phyloP scores from a whole-genome alignment of 805 yeast genomes.

The Peterozyma toletana region DNA sequence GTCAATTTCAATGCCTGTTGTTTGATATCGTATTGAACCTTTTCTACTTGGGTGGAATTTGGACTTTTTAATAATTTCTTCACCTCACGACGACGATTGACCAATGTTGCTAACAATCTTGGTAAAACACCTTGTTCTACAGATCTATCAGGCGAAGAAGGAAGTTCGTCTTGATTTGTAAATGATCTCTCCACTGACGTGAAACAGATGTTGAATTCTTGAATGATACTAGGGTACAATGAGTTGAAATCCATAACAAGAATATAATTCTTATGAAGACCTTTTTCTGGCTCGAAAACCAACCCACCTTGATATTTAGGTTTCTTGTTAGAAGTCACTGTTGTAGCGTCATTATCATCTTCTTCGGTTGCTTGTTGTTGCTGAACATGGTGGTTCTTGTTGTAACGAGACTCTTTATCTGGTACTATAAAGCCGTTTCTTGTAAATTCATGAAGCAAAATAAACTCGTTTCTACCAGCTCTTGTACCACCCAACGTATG shows the following conservation, averaged over 20 bases:
- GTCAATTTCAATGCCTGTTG: slow-evolving; percentile 95
- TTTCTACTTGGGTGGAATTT: slow-evolving; percentile 52
- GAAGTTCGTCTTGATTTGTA: slow-evolving; percentile 53
- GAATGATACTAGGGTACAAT: slow-evolving; percentile 93
- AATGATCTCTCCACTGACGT: slow-evolving; percentile 77
- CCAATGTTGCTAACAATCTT: slow-evolving; percentile 71
- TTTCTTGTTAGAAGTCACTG: slow-evolving; percentile 48
- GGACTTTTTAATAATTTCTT: slow-evolving; percentile 78
- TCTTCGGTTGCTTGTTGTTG: slow-evolving; percentile 25
- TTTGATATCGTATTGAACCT: slow-evolving; percentile 85
- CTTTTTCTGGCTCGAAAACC: slow-evolving; percentile 95
- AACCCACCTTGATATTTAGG: slow-evolving; percentile 87
- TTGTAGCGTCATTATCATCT: slow-evolving; percentile 34
- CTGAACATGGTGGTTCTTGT: slow-evolving; percentile 2
- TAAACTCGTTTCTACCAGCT: slow-evolving; percentile 91
- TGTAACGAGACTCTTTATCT: slow-evolving; percentile 47
- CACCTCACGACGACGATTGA: slow-evolving; percentile 87
- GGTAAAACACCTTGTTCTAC: slow-evolving; percentile 79
- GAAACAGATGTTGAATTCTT: slow-evolving; percentile 94
- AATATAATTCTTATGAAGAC: slow-evolving; percentile 80
- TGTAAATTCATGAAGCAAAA: slow-evolving; percentile 85
- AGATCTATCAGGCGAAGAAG: slow-evolving; percentile 56
- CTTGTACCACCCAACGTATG: slow-evolving; percentile 92
- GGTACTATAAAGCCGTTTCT: slow-evolving; percentile 80
- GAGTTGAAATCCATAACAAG: slow-evolving; percentile 98